Evolutionary conservation across 192 early-diverging fungal species (phyloP).

Genomic region (Entomortierella lignicola): DNA sequence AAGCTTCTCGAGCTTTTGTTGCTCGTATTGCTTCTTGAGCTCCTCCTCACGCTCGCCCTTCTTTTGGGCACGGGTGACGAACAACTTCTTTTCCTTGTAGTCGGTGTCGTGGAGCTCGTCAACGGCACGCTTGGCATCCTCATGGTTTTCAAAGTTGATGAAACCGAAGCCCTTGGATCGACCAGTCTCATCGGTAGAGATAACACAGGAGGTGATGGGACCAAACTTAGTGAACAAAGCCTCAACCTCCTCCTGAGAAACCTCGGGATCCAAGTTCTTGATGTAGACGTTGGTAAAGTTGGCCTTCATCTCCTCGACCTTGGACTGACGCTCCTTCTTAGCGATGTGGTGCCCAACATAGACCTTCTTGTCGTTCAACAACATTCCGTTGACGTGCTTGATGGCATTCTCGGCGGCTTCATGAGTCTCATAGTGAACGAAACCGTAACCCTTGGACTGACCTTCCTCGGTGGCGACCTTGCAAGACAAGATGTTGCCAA

Average conservation of each 20-base stretch:
- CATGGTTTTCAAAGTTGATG: constrained; percentile 95
- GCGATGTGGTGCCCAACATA: constrained; percentile 94
- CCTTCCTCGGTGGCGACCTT: constrained; percentile 92
- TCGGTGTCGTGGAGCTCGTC: constrained; percentile 95
- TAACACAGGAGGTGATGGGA: constrained; percentile 82
- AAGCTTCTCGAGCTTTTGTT: constrained; percentile 93
- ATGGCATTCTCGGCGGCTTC: constrained; percentile 96
- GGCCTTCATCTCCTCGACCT: constrained; percentile 86
- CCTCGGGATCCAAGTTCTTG: constrained; percentile 90
- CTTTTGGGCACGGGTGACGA: constrained; percentile 98
- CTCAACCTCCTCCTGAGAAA: constrained; percentile 82
- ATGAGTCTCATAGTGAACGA: constrained; percentile 97
- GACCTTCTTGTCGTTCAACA: constrained; percentile 98
- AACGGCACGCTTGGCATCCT: constrained; percentile 88
- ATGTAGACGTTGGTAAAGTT: constrained; percentile 99
- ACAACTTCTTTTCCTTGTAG: constrained; percentile 89
- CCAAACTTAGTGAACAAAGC: constrained; percentile 86
- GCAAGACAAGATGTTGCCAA: constrained; percentile 97
- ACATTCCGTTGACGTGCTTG: constrained; percentile 98
- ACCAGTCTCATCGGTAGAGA: constrained; percentile 83
- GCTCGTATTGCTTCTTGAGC: constrained; percentile 95
- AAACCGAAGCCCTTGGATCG: constrained; percentile 96
- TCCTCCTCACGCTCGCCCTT: constrained; percentile 98
- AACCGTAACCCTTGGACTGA: constrained; percentile 96
- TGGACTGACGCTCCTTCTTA: constrained; percentile 91